Percentiles rank a stretch among this genome's conserved stretches.
phyloP scores from a whole-genome alignment of 768 basidiomycete species.

The Rhodotorula taiwanensis region DNA sequence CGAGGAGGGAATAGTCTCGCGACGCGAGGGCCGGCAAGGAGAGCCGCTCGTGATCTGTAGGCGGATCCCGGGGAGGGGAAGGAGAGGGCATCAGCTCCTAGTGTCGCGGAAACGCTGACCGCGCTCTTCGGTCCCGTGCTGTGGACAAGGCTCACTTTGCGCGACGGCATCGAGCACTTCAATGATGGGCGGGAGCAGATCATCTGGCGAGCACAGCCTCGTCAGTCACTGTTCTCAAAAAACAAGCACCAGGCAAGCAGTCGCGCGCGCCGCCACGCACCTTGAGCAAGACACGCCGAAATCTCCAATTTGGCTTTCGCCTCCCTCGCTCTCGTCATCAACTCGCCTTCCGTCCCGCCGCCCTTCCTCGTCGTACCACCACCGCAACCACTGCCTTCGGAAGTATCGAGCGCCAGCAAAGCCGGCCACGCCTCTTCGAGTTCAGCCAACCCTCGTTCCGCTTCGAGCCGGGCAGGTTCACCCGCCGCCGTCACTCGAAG shows the following conservation, averaged over 20 bases:
- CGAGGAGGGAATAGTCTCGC: background rate
- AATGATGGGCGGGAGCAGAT: background rate
- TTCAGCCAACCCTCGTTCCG: conserved; percentile 1
- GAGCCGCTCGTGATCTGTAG: conserved; percentile 1
- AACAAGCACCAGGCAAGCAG: background rate
- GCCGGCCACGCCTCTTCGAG: conserved; percentile 6
- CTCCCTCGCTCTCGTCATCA: background rate
- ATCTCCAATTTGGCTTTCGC: background rate
- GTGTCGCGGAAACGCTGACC: too few species aligned
- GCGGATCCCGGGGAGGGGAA: too few species aligned
- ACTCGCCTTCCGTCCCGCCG: background rate
- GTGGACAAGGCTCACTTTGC: background rate
- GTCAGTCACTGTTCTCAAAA: background rate
- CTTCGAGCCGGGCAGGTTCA: background rate
- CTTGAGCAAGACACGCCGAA: background rate
- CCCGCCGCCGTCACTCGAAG: background rate
- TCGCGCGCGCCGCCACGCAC: too few species aligned
- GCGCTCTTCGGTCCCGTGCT: background rate
- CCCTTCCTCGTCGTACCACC: too few species aligned
- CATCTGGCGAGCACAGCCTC: background rate
- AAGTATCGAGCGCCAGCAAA: conserved; percentile 1
- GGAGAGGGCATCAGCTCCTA: too few species aligned
- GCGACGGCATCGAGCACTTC: background rate
- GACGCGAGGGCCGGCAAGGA: background rate
- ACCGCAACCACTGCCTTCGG: too few species aligned